These are phyloP conservation scores for Exobasidium cylindrosporum DNA, from an alignment of 1,284 basidiomycete genomes.

Conservation along the genomic window DNA sequence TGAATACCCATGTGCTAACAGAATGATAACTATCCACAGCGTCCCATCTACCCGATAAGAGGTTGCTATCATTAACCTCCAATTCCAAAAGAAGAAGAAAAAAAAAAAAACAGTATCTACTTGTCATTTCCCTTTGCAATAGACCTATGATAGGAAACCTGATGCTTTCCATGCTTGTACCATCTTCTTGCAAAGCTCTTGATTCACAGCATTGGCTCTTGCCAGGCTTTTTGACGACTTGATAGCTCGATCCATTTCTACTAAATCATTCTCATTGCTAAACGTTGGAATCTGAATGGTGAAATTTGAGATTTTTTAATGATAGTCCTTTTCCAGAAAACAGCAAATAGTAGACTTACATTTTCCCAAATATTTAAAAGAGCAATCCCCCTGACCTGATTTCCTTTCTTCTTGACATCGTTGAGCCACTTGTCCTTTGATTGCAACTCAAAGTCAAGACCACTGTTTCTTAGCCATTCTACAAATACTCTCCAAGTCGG, in stretches of 20 bases:
- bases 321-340: no score
- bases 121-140: no score
- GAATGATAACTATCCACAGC: no score
- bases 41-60: slow-evolving; percentile 24
- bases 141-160: slow-evolving; percentile 10
- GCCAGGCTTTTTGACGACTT: neutral
- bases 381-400: slow-evolving; percentile 15
- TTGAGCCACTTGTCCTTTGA: slow-evolving; percentile 64
- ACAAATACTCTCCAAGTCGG: slow-evolving; percentile 60
- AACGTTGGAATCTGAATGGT: neutral
- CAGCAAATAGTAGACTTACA: no score
- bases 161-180: slow-evolving; percentile 6
- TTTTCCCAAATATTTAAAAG: slow-evolving; percentile 19
- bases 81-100: no score
- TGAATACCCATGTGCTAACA: no score
- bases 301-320: no score
- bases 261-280: no score
- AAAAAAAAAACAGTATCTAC: no score
- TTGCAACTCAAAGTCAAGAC: slow-evolving; percentile 72
- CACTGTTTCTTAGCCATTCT: slow-evolving; percentile 64
- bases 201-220: slow-evolving; percentile 8
- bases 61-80: no score
- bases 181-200: neutral
- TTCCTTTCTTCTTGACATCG: slow-evolving; percentile 50
- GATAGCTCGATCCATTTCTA: neutral